A percentile compares a stretch with the other conserved stretches of the same genome.
phyloP scores from a whole-genome alignment of 1,284 basidiomycete genomes.

The Moesziomyces aphidis region DNA sequence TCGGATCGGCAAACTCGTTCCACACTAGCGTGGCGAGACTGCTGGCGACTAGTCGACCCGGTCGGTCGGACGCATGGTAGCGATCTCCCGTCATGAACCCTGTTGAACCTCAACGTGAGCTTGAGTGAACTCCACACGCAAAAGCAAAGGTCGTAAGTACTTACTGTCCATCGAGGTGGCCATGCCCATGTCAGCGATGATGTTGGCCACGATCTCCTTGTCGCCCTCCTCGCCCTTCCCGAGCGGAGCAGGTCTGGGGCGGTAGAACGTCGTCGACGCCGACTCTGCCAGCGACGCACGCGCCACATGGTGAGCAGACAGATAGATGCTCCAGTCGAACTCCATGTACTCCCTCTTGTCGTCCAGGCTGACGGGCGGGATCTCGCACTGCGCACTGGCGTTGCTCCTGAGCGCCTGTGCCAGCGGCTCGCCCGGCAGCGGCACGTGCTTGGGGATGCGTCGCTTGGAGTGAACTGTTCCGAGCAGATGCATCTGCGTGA shows the following conservation, averaged over 20 bases:
- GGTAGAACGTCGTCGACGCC: background rate
- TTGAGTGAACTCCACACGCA: no score
- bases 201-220: slow-evolving; percentile 10
- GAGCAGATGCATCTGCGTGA: slow-evolving; percentile 7
- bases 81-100: slow-evolving; percentile 12
- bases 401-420: background rate
- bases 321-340: slow-evolving; percentile 17
- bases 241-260: slow-evolving; percentile 1
- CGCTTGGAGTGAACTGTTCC: slow-evolving; percentile 1
- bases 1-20: slow-evolving; percentile 1
- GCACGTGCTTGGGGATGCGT: slow-evolving; percentile 11
- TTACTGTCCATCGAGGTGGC: background rate
- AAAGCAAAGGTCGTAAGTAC: background rate
- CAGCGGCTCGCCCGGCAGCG: background rate
- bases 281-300: slow-evolving; percentile 6
- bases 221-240: slow-evolving; percentile 5
- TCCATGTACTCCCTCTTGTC: slow-evolving; percentile 9
- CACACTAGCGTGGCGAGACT: background rate
- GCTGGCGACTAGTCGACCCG: background rate
- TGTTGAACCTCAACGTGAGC: background rate
- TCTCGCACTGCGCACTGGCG: slow-evolving; percentile 12
- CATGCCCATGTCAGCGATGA: background rate
- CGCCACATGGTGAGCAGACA: slow-evolving; percentile 9
- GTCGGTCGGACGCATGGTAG: slow-evolving; percentile 7
- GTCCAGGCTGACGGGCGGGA: slow-evolving; percentile 8